Base-by-base conservation (phyloP, 1,284 basidiomycete genomes). In the Calocybe gambosa region DNA sequence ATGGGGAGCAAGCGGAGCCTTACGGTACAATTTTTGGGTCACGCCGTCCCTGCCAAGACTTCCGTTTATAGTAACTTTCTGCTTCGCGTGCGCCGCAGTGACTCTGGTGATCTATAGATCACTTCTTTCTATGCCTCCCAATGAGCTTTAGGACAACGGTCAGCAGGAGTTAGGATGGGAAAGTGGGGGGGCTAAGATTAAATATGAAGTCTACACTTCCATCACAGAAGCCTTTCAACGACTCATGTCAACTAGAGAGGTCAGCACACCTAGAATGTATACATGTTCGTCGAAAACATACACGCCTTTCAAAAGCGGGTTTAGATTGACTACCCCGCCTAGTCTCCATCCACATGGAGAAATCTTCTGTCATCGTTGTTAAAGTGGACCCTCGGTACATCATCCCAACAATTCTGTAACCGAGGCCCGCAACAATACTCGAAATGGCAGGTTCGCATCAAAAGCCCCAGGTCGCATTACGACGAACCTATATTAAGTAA, bases 1-100 rank as follows among this genome's bases (percentile, higher is more conserved):
- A 45, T 41, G 21, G 21, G 39, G 16, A 21, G 13, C 43, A 42
- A 38, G 42, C 51, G 54, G 51, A 51, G 54, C 51, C 42, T 53
- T 28, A 47, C 44, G 42, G 33, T n/a, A 12, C 28, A 36, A 18
- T 38, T 21, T 33, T 15, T 29, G 18, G 19, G 29, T 29, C 23
- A 28, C 15, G 28, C 8, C 18, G 40, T 18, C 47, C 46, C 47
- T 46, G 50, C 51, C 51, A 50, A 52, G 45, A 18, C 19, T 21
- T 31, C 31, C 45, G 15, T 39, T 47, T 40, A 6, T 26, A 13
- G 43, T 12, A 18, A n/a, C 31, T 8, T 5, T 18, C 4, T 29
- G 9, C 28, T 10, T 5, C 39, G 9, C 15, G 5, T 26, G 39
- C 18, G 21, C 28, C 18, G 25, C 20, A 16, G 25, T 39, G n/a